These are phyloP conservation scores for Podospora appendiculata DNA, from an alignment of 495 filamentous ascomycete genomes.

Conservation along the genomic window DNA sequence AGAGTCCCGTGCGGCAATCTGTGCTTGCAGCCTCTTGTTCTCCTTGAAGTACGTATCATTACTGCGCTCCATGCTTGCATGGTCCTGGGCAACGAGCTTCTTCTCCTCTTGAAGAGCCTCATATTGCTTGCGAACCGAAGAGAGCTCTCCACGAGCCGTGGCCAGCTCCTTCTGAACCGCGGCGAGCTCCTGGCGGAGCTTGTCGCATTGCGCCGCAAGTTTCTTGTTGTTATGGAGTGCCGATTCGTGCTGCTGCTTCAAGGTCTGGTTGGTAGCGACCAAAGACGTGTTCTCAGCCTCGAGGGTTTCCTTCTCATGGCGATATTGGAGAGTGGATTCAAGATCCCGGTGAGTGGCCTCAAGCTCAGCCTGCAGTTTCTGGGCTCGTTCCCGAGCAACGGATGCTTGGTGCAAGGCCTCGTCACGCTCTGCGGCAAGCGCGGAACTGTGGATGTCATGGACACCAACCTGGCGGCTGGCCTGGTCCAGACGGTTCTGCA, in stretches of 20 bases:
- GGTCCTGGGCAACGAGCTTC: conserved; percentile 29
- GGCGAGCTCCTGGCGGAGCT: conserved; percentile 29
- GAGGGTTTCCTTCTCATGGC: conserved; percentile 24
- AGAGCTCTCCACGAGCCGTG: conserved; percentile 25
- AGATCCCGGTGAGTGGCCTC: conserved; percentile 28
- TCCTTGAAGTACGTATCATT: conserved; percentile 40
- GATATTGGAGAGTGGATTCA: conserved; percentile 20
- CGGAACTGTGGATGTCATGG: conserved; percentile 37
- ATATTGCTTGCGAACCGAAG: conserved; percentile 22
- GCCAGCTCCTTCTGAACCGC: conserved; percentile 27
- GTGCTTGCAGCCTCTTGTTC: conserved; percentile 35
- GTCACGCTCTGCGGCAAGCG: conserved; percentile 37
- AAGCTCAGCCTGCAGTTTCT: conserved; percentile 35
- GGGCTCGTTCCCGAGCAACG: conserved; percentile 34
- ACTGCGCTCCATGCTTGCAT: conserved; percentile 34
- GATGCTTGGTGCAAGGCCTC: conserved; percentile 36
- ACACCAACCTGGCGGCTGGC: conserved; percentile 37
- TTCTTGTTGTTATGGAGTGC: conserved; percentile 19
- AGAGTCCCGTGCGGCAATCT: conserved; percentile 29
- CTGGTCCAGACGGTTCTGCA: conserved; percentile 36
- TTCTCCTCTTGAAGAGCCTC: conserved; percentile 30
- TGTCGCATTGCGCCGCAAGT: conserved; percentile 23
- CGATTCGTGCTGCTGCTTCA: conserved; percentile 20
- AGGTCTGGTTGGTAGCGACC: conserved; percentile 22
- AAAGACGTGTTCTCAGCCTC: conserved; percentile 28